Percentiles rank a stretch among this genome's conserved stretches.
Conservation (phyloP, 768 basidiomycete species). For the Hypholoma sublateritium region DNA sequence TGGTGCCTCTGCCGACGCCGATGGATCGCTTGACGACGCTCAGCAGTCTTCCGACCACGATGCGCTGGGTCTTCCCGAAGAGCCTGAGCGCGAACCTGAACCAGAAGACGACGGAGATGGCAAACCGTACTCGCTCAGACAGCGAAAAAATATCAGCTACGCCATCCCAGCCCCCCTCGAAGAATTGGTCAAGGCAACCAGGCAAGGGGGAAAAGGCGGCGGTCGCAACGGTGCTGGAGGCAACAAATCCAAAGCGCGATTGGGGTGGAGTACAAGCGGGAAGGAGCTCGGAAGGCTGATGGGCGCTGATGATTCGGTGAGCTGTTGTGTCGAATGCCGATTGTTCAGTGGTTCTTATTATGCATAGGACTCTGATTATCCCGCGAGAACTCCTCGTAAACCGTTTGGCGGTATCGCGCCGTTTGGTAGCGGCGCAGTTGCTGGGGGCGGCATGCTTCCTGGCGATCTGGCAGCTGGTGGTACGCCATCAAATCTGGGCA, state of each 20-base stretch:
- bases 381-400: constrained; percentile 68
- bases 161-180: constrained; percentile 82
- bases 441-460: constrained; percentile 55
- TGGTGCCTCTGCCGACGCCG: constrained; percentile 50
- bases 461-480: constrained; percentile 65
- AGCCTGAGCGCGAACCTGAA: constrained; percentile 44
- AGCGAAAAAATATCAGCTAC: constrained; percentile 72
- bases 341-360: neutral
- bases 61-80: constrained; percentile 30
- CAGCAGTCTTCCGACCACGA: constrained; percentile 46
- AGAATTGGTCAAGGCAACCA: constrained; percentile 53
- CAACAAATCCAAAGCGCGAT: constrained; percentile 36
- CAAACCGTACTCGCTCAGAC: constrained; percentile 64
- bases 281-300: constrained; percentile 79
- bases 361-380: constrained; percentile 69
- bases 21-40: constrained; percentile 59
- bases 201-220: constrained; percentile 27
- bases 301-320: constrained; percentile 73
- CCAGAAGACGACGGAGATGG: constrained; percentile 52
- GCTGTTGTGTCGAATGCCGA: constrained; percentile 15
- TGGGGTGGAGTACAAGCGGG: constrained; percentile 79
- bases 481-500: constrained; percentile 84
- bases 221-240: constrained; percentile 34
- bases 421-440: constrained; percentile 51
- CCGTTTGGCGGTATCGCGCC: constrained; percentile 54